Conservation (phyloP, 2,329 filamentous ascomycete genomes). For the Fusarium anguioides region DNA sequence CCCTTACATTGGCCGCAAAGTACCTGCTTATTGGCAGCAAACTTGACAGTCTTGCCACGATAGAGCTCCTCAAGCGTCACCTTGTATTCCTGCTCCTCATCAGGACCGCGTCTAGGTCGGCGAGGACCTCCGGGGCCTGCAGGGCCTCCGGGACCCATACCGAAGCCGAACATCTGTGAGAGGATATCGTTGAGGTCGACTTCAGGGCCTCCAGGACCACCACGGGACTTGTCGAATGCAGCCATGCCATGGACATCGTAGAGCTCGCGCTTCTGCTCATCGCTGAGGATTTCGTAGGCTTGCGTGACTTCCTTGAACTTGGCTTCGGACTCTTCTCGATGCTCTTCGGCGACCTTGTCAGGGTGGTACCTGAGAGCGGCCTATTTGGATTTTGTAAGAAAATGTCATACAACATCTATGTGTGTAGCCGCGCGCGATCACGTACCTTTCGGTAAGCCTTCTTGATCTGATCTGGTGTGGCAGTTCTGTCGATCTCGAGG, state of each 20-base stretch:
- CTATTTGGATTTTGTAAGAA: conserved; percentile 57
- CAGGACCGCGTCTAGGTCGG: conserved; percentile 76
- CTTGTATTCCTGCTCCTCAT: conserved; percentile 91
- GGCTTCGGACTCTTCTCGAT: conserved; percentile 85
- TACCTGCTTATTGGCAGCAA: conserved; percentile 93
- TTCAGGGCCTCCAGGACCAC: conserved; percentile 74
- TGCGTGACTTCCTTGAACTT: conserved; percentile 94
- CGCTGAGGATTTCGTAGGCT: conserved; percentile 97
- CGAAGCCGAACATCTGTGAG: conserved; percentile 89
- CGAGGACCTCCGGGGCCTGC: conserved; percentile 64
- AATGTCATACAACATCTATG: background rate
- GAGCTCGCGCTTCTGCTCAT: conserved; percentile 90
- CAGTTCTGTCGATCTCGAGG: conserved; percentile 77
- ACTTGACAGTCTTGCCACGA: conserved; percentile 98
- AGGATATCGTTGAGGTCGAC: conserved; percentile 93
- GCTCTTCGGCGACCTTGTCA: conserved; percentile 91
- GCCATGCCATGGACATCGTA: conserved; percentile 98
- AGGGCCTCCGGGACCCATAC: conserved; percentile 65
- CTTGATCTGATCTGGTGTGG: conserved; percentile 85
- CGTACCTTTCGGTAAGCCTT: conserved; percentile 94
- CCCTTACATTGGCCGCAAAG: conserved; percentile 90
- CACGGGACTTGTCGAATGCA: conserved; percentile 84
- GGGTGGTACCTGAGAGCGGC: conserved; percentile 90
- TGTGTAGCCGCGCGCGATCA: conserved; percentile 21
- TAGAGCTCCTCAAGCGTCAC: conserved; percentile 95